phyloP scores from a whole-genome alignment of 2,329 filamentous ascomycete species.

The Arthrinium phaeospermum region DNA sequence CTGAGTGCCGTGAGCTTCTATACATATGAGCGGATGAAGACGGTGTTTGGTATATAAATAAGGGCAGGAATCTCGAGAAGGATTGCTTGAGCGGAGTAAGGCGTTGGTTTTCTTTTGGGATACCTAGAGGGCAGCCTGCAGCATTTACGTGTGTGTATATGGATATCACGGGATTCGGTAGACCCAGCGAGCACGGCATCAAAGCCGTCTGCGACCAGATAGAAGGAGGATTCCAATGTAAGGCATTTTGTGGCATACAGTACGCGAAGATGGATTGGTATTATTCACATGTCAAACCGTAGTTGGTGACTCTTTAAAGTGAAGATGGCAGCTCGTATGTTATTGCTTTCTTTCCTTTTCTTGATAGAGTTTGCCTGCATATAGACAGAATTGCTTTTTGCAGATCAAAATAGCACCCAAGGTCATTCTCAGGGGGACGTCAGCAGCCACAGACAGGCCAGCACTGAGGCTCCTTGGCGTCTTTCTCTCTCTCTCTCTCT shows the following conservation, averaged over 20 bases:
- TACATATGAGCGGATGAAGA: slow-evolving; percentile 69
- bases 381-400: not conserved
- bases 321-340: not conserved
- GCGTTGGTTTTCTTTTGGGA: slow-evolving; percentile 10
- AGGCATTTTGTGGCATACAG: slow-evolving; percentile 6
- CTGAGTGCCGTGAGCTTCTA: slow-evolving; percentile 78
- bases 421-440: not conserved
- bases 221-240: not conserved
- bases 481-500: not conserved
- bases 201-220: not conserved
- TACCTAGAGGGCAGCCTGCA: slow-evolving; percentile 19
- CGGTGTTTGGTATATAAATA: slow-evolving; percentile 66
- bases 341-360: not conserved
- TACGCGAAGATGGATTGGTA: not conserved
- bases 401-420: not conserved
- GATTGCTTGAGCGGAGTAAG: not conserved
- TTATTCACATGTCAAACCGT: not conserved
- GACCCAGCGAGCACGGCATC: slow-evolving; percentile 3
- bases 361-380: not conserved
- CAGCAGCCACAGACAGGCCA: not conserved
- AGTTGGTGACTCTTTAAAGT: not conserved
- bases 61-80: not conserved
- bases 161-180: not conserved
- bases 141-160: slow-evolving; percentile 12
- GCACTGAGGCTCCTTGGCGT: not conserved